Evolutionary conservation across 306 rosid genomes (phyloP).

Genomic region (Luffa acutangula): DNA sequence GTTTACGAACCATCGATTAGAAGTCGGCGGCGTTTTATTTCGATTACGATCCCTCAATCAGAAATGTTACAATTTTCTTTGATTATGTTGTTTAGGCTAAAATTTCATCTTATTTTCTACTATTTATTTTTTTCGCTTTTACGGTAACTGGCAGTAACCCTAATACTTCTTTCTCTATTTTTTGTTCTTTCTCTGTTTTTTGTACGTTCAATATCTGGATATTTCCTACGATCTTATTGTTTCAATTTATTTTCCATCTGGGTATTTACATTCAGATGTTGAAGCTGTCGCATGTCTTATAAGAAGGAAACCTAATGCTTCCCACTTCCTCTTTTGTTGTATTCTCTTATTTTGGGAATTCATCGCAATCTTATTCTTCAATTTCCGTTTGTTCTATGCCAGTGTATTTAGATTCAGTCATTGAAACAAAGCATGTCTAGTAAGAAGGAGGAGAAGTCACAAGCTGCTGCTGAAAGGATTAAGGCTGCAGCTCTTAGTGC

Average conservation of each 20-base stretch:
- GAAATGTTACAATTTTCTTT: background rate
- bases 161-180: background rate
- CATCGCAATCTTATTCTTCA: background rate
- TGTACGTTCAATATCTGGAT: background rate
- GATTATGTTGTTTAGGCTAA: background rate
- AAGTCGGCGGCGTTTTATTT: background rate
- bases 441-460: slow-evolving; percentile 93
- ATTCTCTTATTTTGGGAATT: background rate
- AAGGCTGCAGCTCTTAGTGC: slow-evolving; percentile 92
- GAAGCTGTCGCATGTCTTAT: slow-evolving; percentile 41
- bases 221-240: background rate
- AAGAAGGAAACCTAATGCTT: slow-evolving; percentile 48
- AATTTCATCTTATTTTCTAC: background rate
- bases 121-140: background rate
- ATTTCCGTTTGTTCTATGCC: background rate
- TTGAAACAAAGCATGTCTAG: slow-evolving; percentile 53
- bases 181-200: background rate
- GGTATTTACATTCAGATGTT: background rate
- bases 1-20: background rate
- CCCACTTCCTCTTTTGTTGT: background rate
- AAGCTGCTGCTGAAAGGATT: slow-evolving; percentile 91
- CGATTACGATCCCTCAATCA: background rate
- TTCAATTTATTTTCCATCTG: background rate
- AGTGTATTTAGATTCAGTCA: background rate
- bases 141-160: background rate